Evolutionary conservation across 106 monocot genomes (phyloP).

Genomic region (Dioscorea dumetorum): DNA sequence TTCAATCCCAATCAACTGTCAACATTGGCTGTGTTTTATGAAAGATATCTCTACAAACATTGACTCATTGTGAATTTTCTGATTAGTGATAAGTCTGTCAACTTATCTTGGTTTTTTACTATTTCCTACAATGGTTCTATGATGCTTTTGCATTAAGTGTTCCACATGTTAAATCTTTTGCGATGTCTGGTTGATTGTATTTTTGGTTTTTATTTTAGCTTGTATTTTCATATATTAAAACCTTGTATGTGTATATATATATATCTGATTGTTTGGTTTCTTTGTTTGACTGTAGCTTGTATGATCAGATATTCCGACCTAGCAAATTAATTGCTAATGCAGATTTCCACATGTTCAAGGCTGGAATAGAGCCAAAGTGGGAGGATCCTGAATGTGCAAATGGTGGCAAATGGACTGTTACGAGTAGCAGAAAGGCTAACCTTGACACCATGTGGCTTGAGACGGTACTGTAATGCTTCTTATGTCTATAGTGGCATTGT

Average conservation of each 20-base stretch:
- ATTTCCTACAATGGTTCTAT: too few species aligned
- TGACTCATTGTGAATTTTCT: too few species aligned
- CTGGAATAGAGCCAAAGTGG: slow-evolving; percentile 92
- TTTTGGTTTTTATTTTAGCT: slow-evolving; percentile 32
- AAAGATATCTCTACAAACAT: too few species aligned
- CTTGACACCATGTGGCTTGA: slow-evolving; percentile 97
- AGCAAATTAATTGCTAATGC: slow-evolving; percentile 75
- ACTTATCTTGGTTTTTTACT: too few species aligned
- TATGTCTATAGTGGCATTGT: too few species aligned
- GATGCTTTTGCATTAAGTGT: too few species aligned
- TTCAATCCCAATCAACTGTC: too few species aligned
- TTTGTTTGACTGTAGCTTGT: slow-evolving; percentile 45
- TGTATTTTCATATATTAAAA: slow-evolving; percentile 81
- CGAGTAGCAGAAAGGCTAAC: slow-evolving; percentile 53
- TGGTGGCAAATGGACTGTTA: slow-evolving; percentile 89
- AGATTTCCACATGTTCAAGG: slow-evolving; percentile 88
- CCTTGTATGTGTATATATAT: too few species aligned
- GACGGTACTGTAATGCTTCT: slow-evolving; percentile 27
- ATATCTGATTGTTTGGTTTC: neutral
- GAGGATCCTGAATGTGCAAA: slow-evolving; percentile 93
- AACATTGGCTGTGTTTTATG: too few species aligned
- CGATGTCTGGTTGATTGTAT: neutral
- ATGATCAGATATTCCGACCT: slow-evolving; percentile 91
- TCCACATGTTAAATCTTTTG: too few species aligned
- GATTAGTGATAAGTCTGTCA: too few species aligned